Evolutionary conservation across 2,329 filamentous ascomycete species (phyloP), one percentile per base, ranked within the genome.

Genomic region (Colletotrichum australisinense): DNA sequence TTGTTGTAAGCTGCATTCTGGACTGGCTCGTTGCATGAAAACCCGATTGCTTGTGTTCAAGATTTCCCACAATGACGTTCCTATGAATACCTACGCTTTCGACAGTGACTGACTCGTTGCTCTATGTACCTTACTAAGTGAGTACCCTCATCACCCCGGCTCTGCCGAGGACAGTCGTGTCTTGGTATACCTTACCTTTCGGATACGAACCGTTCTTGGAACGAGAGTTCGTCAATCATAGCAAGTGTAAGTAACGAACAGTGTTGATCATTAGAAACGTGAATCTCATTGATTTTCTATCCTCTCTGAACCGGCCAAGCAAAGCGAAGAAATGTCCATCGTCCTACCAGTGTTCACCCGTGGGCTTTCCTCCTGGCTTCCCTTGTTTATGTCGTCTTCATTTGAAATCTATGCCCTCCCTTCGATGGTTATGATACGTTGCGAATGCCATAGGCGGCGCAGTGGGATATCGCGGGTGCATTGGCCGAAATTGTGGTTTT

Each of bases 271-370:
- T 65, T 65, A 62, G 56, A 73, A 73, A 71, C 67, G 60, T 73
- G 57, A 71, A 71, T 73, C 56, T 73, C 67, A 57, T 73, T 71
- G 60, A 52, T 73, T 71, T 73, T 71, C 71, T 71, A 73, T 35
- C 62, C 56, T 66, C 68, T 62, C 56, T 66, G 42, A 66, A 56
- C 60, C 49, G 49, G 35, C 67, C 60, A 71, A 73, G 62, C 28
- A 73, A 66, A 71, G 56, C 56, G 46, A 65, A 70, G 49, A 62
- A 63, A 73, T 24, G 26, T 71, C 67, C 67, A 66, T 71, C 67
- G 11, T 65, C 71, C 67, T 52, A 56, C 55, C 71, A 71, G 62
- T 62, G 24, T 24, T 12, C 67, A 71, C 63, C 63, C 53, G 24
- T 57, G 30, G 56, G 68, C 63, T 57, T 49, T 52, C 5, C 14